Evolutionary conservation across 163 green algal genomes (phyloP), one percentile per base, ranked within the genome.

Genomic region (Scenedesmus sp.): DNA sequence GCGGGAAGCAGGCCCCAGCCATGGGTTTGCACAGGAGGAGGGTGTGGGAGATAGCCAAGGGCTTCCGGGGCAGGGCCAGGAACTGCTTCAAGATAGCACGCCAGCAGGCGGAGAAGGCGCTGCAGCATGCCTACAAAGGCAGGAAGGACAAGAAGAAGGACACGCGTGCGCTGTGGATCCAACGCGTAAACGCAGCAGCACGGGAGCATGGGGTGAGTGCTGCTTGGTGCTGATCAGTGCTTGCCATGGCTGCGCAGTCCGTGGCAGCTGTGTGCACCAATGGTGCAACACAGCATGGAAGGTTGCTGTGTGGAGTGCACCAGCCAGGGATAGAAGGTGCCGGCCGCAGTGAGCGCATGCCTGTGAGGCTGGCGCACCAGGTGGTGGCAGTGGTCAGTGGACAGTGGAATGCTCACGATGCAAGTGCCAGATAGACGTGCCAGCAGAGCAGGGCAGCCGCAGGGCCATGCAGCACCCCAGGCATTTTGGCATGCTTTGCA

Each of bases 41-140:
- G 81, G 95, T 99, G 16, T 94, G 99, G 49, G 88, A 96, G 80
- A 92, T 99, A 16, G 98, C 97, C 37, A 98, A 98, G 92, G 96
- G 96, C 30, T 99, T 99, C 91, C 93, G 96, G 0, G 98, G 98
- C 15, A 93, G 98, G 15, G 91, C 94, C 2, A 99, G 98, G 80
- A 99, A 99, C 90, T 99, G 97, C 95, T 95, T 98, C 35, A 94
- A 90, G 18, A 90, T 95, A 16, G 97, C 97, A 6, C 91, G 94
- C 26, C 90, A 96, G 68, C 92, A 96, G 16, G 98, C 99, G 61
- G 97, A 99, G 53, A 98, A 99, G 83, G 97, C 95, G 7, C 92
- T 99, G 90, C 96, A 99, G 89, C 99, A 99, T 93, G 94, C 96
- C 0, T 99, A 98, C 89, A 87, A 96, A 10, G 96, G 98, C 81